Evolutionary conservation across 2,329 filamentous ascomycete genomes (phyloP), one percentile per base, ranked within the genome.

Genomic region (Meredithiella fracta): DNA sequence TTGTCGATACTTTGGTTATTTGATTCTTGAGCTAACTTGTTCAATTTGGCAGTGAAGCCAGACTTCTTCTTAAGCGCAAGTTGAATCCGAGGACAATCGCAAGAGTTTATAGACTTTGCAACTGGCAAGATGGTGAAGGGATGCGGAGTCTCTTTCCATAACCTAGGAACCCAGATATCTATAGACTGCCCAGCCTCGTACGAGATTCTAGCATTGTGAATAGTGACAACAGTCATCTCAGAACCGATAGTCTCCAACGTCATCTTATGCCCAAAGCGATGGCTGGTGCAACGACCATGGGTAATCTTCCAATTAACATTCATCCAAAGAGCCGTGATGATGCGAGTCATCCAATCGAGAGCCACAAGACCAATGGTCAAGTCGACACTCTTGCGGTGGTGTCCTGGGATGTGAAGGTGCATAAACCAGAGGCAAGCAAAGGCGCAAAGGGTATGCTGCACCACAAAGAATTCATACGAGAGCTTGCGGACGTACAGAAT

Each of bases 391-490:
- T 78, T 78, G 26, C 69, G 71, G 5, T 81, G 76, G 52, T 76
- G 74, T 3, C 63, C 63, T 0, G 83, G 82, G 3, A 83, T 73
- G 64, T 87, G 83, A 31, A 75, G 67, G 61, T 81, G 79, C n/a
- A 85, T 66, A 42, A 83, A 69, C 68, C 76, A 83, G 34, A 85
- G 68, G 62, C 86, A 76, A 20, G 82, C 63, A 34, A 76, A 72
- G 57, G 80, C 80, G 3, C 79, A 76, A 20, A 78, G 65, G 20
- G 86, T 69, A 63, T 87, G 83, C 65, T 87, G 83, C 1, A 80
- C 62, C 15, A 86, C 75, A 63, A 86, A 87, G 0, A 85, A 60
- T 67, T 87, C 83, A 64, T 86, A 86, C 6, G 74, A 73, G 68
- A 81, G 71, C 20, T 79, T 73, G 3, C 83, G 75, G 29, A 86